A percentile compares a stretch with the other conserved stretches of the same genome.
Evolutionary conservation across 2,329 filamentous ascomycete species (phyloP).

Genomic region (Alternaria burnsii): DNA sequence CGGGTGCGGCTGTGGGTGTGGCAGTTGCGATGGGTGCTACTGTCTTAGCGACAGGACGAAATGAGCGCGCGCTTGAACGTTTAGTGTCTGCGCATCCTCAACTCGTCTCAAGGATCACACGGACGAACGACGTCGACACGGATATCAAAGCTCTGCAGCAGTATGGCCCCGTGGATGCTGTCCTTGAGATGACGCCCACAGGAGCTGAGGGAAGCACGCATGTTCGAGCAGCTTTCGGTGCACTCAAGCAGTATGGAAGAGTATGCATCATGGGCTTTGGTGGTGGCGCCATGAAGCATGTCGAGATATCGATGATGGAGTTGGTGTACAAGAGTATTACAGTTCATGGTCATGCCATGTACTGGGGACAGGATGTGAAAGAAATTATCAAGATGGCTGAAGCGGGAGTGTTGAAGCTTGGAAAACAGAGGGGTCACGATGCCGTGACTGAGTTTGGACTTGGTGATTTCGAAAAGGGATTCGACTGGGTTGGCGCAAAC

Average conservation of each 20-base stretch:
- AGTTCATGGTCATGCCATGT: constrained; percentile 53
- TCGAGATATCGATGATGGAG: constrained; percentile 19
- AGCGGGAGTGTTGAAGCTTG: constrained; percentile 50
- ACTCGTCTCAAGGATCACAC: not conserved
- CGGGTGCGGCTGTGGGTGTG: not conserved
- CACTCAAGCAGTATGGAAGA: constrained; percentile 9
- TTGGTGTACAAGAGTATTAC: constrained; percentile 42
- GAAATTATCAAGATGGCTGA: constrained; percentile 56
- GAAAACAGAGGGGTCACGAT: constrained; percentile 19
- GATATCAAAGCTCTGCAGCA: not conserved
- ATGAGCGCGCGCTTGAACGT: not conserved
- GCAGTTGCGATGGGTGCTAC: constrained; percentile 5
- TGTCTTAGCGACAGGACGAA: not conserved
- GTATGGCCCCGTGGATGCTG: not conserved
- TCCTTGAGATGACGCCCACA: constrained; percentile 30
- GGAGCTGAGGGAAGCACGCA: constrained; percentile 51
- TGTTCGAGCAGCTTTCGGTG: constrained; percentile 48
- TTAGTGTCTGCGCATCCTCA: not conserved
- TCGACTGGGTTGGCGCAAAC: constrained; percentile 5
- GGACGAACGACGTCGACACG: not conserved
- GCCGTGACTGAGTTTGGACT: not conserved
- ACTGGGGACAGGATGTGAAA: constrained; percentile 50
- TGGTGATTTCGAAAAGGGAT: constrained; percentile 1
- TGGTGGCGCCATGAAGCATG: constrained; percentile 1
- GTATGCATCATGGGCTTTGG: constrained; percentile 14